Evolutionary conservation across 148 eudicot species (phyloP).

Genomic region (Mesembryanthemum crystallinum): DNA sequence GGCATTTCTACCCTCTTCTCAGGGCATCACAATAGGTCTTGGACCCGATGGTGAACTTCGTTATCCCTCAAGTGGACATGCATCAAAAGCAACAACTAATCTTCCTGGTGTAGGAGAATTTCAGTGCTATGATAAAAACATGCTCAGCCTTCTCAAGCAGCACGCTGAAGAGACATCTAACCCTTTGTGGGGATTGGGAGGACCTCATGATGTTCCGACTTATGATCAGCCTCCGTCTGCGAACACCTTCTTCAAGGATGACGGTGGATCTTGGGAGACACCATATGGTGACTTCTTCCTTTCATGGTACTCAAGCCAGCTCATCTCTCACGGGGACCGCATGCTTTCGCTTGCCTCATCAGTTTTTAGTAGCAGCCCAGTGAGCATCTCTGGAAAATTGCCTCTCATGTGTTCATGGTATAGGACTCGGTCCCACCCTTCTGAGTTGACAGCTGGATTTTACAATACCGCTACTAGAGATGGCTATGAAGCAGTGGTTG

Average conservation of each 20-base stretch:
- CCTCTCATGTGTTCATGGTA: slow-evolving; percentile 56
- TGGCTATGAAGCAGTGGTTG: slow-evolving; percentile 58
- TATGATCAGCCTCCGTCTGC: slow-evolving; percentile 46
- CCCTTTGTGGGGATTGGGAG: slow-evolving; percentile 80
- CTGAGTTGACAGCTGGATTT: slow-evolving; percentile 80
- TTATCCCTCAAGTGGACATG: slow-evolving; percentile 55
- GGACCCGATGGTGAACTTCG: slow-evolving; percentile 94
- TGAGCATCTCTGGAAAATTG: slow-evolving; percentile 60
- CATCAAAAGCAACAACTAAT: slow-evolving; percentile 20
- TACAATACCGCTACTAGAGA: slow-evolving; percentile 65
- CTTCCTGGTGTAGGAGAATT: slow-evolving; percentile 69
- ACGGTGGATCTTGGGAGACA: slow-evolving; percentile 83
- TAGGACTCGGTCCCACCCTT: slow-evolving; percentile 64
- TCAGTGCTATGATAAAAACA: slow-evolving; percentile 76
- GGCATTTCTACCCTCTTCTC: slow-evolving; percentile 16
- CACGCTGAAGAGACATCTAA: slow-evolving; percentile 58
- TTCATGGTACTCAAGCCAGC: slow-evolving; percentile 79
- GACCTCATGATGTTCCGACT: slow-evolving; percentile 82
- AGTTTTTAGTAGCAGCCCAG: slow-evolving; percentile 38
- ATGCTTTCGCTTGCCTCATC: slow-evolving; percentile 57
- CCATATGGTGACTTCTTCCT: slow-evolving; percentile 82
- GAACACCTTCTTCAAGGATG: slow-evolving; percentile 54
- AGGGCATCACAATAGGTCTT: slow-evolving; percentile 74
- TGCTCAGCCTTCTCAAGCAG: slow-evolving; percentile 61
- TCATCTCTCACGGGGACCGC: slow-evolving; percentile 62